Conservation (phyloP, 345 rosid species). For the Orychophragmus violaceus region DNA sequence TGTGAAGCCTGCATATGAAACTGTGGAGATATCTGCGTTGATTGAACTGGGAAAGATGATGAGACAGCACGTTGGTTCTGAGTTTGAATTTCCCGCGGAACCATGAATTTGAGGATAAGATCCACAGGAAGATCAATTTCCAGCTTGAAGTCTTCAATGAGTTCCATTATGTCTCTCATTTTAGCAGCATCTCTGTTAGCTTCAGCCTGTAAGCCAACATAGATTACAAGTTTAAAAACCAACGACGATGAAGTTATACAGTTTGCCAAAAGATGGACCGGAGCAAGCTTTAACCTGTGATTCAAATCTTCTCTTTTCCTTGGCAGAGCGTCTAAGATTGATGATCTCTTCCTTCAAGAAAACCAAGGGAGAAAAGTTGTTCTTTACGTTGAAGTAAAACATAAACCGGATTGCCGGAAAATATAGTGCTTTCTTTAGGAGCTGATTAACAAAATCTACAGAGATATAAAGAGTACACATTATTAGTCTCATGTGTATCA, state of each 20-base stretch:
- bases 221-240: background rate
- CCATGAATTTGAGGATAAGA: conserved; percentile 21
- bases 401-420: conserved; percentile 19
- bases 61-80: background rate
- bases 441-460: conserved; percentile 5
- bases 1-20: conserved; percentile 10
- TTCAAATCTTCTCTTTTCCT: background rate
- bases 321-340: conserved; percentile 7
- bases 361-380: background rate
- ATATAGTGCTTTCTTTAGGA: background rate
- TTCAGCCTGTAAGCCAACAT: conserved; percentile 14
- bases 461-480: background rate
- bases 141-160: conserved; percentile 21
- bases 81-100: conserved; percentile 5
- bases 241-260: background rate
- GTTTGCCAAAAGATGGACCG: background rate
- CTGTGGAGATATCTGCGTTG: background rate
- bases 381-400: background rate
- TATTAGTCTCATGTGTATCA: background rate
- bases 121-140: conserved; percentile 26
- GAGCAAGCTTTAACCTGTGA: conserved; percentile 12
- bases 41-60: background rate
- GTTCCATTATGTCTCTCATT: conserved; percentile 15
- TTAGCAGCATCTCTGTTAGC: conserved; percentile 19
- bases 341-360: conserved; percentile 13